Base-by-base conservation (phyloP, 1,284 basidiomycete genomes). In the Phylloporus gajari region DNA sequence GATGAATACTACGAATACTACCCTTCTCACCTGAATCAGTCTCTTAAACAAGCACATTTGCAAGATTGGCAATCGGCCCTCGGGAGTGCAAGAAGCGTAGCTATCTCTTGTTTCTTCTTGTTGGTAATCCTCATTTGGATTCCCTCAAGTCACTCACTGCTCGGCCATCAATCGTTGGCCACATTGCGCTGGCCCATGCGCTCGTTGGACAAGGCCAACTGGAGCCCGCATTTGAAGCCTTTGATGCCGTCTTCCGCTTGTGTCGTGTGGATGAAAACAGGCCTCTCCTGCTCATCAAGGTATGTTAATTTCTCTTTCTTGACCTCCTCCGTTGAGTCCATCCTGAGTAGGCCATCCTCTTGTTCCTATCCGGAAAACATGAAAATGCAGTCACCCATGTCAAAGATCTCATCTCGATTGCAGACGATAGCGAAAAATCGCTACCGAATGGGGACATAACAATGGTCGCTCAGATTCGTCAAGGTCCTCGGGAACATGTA, bases 311-410 rank as follows among this genome's bases (percentile, higher is more conserved):
- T 17, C 19, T 23, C 11, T 64, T 27, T 21, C 19, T 35, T 62
- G 32, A 42, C 75, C 71, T 42, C 67, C 74, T 15, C 38, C 64
- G 11, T 40, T 74, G 1, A 51, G n/a, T 74, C 21, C 42, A 51
- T 71, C 46, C 15, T 1, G 9, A 25, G 4, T 27, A 75, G 73
- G 74, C 74, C 9, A 74, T 74, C 30, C 32, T 74, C 38, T 58
- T 73, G 53, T 74, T 74, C 56, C n/a, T 63, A 46, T 68, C 65
- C 4, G 68, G 68, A 42, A 70, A 73, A n/a, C 65, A 30, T 13
- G 65, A 70, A 23, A 4, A 70, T 19, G 74, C 74, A 2, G 62
- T 75, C 23, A n/a, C 66, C 13, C 71, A 72, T 25, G 65, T 74
- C 7, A 44, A 70, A 1, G 44, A 63, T n/a, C 72, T 74, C 40